phyloP scores from a whole-genome alignment of 139 green algal genomes.

The Chlorella sp. region DNA sequence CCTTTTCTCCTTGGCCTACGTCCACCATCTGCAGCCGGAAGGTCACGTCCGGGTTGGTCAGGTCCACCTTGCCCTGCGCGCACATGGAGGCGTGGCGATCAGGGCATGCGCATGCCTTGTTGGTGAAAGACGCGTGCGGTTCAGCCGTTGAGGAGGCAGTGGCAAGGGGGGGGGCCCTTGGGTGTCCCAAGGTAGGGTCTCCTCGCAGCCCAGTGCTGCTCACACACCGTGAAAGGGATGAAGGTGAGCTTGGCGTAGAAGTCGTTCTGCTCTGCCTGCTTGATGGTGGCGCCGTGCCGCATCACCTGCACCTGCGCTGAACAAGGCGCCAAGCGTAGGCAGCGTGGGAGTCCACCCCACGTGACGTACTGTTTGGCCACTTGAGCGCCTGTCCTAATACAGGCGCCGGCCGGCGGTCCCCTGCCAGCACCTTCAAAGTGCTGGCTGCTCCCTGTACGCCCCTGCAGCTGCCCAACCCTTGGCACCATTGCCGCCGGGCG shows the following conservation, averaged over 20 bases:
- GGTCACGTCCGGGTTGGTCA: conserved; percentile 45
- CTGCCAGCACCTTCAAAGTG: too few relatives aligned
- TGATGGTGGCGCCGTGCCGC: conserved; percentile 9
- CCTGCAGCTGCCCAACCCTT: conserved; percentile 43
- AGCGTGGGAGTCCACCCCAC: background rate
- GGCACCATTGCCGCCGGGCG: too few relatives aligned
- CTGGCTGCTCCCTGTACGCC: background rate
- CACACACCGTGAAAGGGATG: conserved; percentile 37
- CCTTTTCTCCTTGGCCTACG: background rate
- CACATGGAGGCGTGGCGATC: background rate
- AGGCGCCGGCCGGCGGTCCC: background rate
- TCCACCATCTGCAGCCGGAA: conserved; percentile 52
- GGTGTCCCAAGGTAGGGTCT: background rate
- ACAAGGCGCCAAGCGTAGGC: background rate
- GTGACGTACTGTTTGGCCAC: background rate
- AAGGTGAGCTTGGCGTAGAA: conserved; percentile 36
- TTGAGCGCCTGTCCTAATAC: background rate
- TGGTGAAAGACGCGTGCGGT: background rate
- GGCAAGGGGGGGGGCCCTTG: background rate
- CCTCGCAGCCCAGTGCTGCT: background rate
- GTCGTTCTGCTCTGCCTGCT: conserved; percentile 35
- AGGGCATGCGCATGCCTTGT: background rate
- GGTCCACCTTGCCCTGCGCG: conserved; percentile 40
- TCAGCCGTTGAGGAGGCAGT: background rate
- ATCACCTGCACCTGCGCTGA: conserved; percentile 14